Conservation (phyloP, 768 basidiomycete genomes). For the Grammothele lineata region DNA sequence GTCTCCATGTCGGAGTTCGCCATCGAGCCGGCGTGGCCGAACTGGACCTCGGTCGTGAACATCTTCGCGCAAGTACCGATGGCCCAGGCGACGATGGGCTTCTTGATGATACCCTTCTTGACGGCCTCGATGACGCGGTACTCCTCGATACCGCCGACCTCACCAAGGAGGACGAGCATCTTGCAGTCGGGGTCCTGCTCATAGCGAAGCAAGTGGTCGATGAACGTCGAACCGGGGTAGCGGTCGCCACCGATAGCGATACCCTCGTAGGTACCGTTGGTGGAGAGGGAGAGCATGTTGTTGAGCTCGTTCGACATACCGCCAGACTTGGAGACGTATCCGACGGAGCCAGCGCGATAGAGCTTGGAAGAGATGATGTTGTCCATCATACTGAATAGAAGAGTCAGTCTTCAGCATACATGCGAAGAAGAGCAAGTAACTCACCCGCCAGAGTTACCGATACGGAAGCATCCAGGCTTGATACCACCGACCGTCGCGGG, state of each 20-base stretch:
- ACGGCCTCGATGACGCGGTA: slow-evolving; percentile 99
- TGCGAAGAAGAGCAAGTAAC: slow-evolving; percentile 17
- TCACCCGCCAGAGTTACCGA: slow-evolving; percentile 97
- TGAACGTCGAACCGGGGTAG: slow-evolving; percentile 97
- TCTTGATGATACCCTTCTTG: slow-evolving; percentile 88
- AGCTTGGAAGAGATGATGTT: slow-evolving; percentile 99
- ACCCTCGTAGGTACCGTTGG: slow-evolving; percentile 99
- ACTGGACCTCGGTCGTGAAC: slow-evolving; percentile 99
- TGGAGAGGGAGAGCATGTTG: slow-evolving; percentile 95
- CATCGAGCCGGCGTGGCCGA: slow-evolving; percentile 97
- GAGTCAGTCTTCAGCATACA: not conserved
- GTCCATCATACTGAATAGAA: slow-evolving; percentile 91
- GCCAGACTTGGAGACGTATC: slow-evolving; percentile 99
- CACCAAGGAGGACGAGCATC: slow-evolving; percentile 97
- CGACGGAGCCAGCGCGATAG: slow-evolving; percentile 95
- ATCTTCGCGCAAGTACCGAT: slow-evolving; percentile 99
- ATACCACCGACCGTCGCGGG: slow-evolving; percentile 99
- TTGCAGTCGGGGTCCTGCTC: slow-evolving; percentile 97
- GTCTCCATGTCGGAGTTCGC: slow-evolving; percentile 98
- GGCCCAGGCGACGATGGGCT: slow-evolving; percentile 99
- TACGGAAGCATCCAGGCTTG: slow-evolving; percentile 99
- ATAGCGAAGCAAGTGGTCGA: slow-evolving; percentile 97
- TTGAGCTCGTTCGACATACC: slow-evolving; percentile 99
- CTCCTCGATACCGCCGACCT: slow-evolving; percentile 98
- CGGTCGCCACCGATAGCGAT: slow-evolving; percentile 99